Percentiles rank a stretch among this genome's conserved stretches.
These are phyloP conservation scores for Leptosphaerulina australis DNA, from an alignment of 2,329 filamentous ascomycete species.

Conservation along the genomic window DNA sequence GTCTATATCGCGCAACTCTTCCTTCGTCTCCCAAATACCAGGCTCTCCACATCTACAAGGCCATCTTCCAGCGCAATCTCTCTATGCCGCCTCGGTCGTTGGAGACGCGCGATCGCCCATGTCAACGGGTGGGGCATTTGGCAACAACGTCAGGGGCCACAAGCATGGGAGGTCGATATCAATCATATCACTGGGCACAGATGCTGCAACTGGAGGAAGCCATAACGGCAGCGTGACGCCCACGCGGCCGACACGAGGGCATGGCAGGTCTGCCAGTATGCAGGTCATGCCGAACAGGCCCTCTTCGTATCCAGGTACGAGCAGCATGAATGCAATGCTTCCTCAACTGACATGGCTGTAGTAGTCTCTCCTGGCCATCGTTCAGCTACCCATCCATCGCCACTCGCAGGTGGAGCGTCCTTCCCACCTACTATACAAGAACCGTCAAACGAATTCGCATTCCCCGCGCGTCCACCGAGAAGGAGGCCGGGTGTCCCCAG, in stretches of 20 bases:
- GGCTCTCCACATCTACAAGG: constrained; percentile 54
- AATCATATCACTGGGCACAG: constrained; percentile 57
- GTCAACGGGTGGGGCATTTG: constrained; percentile 26
- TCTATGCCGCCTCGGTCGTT: constrained; percentile 53
- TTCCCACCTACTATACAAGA: constrained; percentile 44
- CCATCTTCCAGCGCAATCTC: constrained; percentile 71
- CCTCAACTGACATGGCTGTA: constrained; percentile 28
- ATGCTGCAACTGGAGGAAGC: constrained; percentile 43
- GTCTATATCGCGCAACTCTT: constrained; percentile 46
- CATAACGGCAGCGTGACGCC: constrained; percentile 34
- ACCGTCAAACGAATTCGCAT: constrained; percentile 33
- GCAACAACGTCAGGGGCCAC: constrained; percentile 35
- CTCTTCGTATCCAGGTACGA: constrained; percentile 42
- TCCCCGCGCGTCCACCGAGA: constrained; percentile 39
- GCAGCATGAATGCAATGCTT: background rate
- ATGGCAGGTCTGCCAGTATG: constrained; percentile 79
- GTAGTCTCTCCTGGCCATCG: constrained; percentile 40
- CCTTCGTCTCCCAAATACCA: constrained; percentile 37
- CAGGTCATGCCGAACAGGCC: constrained; percentile 67
- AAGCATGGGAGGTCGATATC: constrained; percentile 56
- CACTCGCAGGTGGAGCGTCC: constrained; percentile 49
- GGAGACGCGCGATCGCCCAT: constrained; percentile 36
- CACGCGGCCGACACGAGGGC: constrained; percentile 64
- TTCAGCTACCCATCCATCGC: constrained; percentile 50
- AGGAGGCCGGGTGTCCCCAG: constrained; percentile 41